These are phyloP conservation scores for Pseudogymnoascus destructans DNA, from an alignment of 2,329 filamentous ascomycete species.

Conservation along the genomic window DNA sequence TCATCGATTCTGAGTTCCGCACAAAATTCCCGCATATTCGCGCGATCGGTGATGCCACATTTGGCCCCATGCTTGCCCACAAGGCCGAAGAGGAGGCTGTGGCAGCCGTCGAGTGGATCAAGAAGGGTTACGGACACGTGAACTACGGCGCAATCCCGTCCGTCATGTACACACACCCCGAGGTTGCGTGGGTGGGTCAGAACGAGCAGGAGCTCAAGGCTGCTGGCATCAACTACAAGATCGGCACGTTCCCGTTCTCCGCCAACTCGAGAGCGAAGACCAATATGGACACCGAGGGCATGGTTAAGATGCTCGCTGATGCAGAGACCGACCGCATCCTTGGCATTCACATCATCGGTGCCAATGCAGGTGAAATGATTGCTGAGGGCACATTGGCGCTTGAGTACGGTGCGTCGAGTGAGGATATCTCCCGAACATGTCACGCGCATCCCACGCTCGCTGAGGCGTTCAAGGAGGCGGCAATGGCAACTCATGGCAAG, in stretches of 20 bases:
- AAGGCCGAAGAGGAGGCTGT: slow-evolving; percentile 98
- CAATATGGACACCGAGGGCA: slow-evolving; percentile 86
- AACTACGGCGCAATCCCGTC: slow-evolving; percentile 97
- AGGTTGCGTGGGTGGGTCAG: slow-evolving; percentile 97
- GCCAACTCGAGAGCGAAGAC: slow-evolving; percentile 99
- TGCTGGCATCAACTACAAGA: slow-evolving; percentile 77
- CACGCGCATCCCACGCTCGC: slow-evolving; percentile 93
- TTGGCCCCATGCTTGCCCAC: slow-evolving; percentile 97
- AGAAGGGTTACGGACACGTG: slow-evolving; percentile 94
- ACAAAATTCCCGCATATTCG: slow-evolving; percentile 96
- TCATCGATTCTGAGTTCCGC: slow-evolving; percentile 98
- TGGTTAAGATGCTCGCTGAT: slow-evolving; percentile 95
- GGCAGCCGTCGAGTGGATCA: slow-evolving; percentile 90
- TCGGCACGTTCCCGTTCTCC: slow-evolving; percentile 91
- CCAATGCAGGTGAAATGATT: slow-evolving; percentile 98
- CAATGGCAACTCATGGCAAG: slow-evolving; percentile 93
- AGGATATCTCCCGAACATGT: slow-evolving; percentile 89
- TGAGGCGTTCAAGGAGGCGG: slow-evolving; percentile 98
- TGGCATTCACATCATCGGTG: slow-evolving; percentile 90
- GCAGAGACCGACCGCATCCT: slow-evolving; percentile 92
- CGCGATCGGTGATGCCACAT: slow-evolving; percentile 89
- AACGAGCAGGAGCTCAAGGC: slow-evolving; percentile 93
- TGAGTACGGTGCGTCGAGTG: slow-evolving; percentile 89
- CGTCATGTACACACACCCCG: slow-evolving; percentile 99
- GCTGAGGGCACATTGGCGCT: slow-evolving; percentile 89